A percentile compares a stretch with the other conserved stretches of the same genome.
phyloP scores from a whole-genome alignment of 2,329 filamentous ascomycete genomes.

The Pseudopithomyces maydicus region DNA sequence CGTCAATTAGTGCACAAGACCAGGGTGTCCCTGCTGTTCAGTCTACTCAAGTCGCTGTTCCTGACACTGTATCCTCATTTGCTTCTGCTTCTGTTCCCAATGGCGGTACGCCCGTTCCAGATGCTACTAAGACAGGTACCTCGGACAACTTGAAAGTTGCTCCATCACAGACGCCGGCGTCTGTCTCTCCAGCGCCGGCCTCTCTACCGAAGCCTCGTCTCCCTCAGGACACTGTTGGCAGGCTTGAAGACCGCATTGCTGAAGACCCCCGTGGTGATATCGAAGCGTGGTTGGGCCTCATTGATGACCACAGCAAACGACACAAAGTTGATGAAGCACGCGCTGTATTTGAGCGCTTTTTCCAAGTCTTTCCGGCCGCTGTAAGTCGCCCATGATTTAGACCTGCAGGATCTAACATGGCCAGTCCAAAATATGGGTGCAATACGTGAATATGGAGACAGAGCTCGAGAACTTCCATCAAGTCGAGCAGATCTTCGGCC shows the following conservation, averaged over 20 bases:
- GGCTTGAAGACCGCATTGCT: constrained; percentile 87
- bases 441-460: constrained; percentile 88
- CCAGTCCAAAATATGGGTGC: constrained; percentile 89
- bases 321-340: constrained; percentile 83
- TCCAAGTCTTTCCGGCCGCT: constrained; percentile 85
- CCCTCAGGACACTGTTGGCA: constrained; percentile 74
- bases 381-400: constrained; percentile 63
- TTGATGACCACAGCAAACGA: constrained; percentile 80
- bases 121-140: constrained; percentile 42
- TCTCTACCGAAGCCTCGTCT: constrained; percentile 58
- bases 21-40: constrained; percentile 49
- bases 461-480: constrained; percentile 80
- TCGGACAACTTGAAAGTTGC: constrained; percentile 31
- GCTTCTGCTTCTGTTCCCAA: constrained; percentile 56
- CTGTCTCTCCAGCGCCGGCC: constrained; percentile 33
- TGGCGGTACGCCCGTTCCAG: constrained; percentile 47
- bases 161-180: constrained; percentile 47
- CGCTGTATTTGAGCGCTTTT: constrained; percentile 81
- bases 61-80: constrained; percentile 50
- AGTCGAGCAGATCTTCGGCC: constrained; percentile 82
- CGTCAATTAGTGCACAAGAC: constrained; percentile 63
- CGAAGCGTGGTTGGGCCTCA: constrained; percentile 87
- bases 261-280: constrained; percentile 92
- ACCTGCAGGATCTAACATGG: constrained; percentile 52
- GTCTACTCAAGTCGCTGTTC: constrained; percentile 46